Conservation (phyloP, 306 rosid genomes). For the Parietaria judaica region DNA sequence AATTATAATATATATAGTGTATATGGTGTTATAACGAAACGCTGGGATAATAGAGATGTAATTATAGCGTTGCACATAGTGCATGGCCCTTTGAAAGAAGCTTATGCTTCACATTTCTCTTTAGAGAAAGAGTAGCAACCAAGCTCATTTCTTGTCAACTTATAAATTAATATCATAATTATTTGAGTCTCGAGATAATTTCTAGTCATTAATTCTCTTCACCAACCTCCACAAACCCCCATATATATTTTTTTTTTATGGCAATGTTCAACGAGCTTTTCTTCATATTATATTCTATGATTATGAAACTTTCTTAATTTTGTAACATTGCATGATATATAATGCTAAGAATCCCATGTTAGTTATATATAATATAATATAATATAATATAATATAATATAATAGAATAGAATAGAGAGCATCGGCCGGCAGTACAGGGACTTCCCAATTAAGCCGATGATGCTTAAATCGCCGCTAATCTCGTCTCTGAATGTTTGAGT, state of each 20-base stretch:
- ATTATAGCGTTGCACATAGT: conserved; percentile 29
- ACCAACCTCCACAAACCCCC: conserved; percentile 35
- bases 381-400: too few species aligned
- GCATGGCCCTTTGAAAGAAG: conserved; percentile 28
- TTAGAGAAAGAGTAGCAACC: conserved; percentile 22
- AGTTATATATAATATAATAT: too few species aligned
- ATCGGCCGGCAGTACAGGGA: too few species aligned
- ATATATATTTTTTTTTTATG: neutral
- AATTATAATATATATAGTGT: neutral
- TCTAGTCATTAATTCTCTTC: conserved; percentile 25
- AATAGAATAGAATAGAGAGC: too few species aligned
- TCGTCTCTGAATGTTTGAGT: too few species aligned
- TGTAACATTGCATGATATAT: too few species aligned
- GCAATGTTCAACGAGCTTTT: too few species aligned
- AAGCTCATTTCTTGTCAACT: conserved; percentile 23
- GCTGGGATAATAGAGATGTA: conserved; percentile 40
- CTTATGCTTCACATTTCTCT: conserved; percentile 52
- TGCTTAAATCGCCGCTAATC: too few species aligned
- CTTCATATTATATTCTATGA: too few species aligned
- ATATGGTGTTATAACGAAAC: conserved; percentile 28
- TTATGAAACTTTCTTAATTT: too few species aligned
- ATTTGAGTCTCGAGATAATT: conserved; percentile 8
- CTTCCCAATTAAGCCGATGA: too few species aligned
- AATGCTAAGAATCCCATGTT: too few species aligned
- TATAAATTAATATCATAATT: conserved; percentile 1